Evolutionary conservation across 192 early-diverging fungal genomes (phyloP).

Genomic region (Chytriomyces hyalinus): DNA sequence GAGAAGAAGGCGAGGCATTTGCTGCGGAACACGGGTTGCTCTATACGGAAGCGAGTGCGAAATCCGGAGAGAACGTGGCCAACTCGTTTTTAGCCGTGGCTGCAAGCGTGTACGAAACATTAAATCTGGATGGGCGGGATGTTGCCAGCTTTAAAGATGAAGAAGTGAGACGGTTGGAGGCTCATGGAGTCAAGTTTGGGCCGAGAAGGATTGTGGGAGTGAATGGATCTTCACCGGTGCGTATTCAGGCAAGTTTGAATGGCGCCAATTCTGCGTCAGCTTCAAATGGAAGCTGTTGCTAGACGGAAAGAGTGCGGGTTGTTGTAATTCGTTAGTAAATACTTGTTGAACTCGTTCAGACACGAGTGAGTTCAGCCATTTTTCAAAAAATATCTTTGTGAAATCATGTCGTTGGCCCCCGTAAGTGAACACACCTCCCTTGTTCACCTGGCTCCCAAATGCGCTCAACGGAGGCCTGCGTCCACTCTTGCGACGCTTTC

Average conservation of each 20-base stretch:
- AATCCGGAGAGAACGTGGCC: conserved; percentile 86
- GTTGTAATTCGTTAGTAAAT: background rate
- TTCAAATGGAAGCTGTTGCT: conserved; percentile 1
- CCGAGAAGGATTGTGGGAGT: conserved; percentile 20
- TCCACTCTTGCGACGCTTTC: background rate
- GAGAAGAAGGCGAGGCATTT: conserved; percentile 88
- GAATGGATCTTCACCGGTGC: background rate
- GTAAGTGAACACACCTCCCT: background rate
- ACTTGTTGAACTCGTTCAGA: background rate
- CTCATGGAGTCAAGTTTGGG: conserved; percentile 40
- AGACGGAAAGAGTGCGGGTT: background rate
- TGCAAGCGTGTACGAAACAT: conserved; percentile 24
- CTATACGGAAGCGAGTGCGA: conserved; percentile 91
- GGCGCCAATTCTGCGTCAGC: background rate
- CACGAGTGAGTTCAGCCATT: background rate
- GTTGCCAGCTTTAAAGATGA: conserved; percentile 30
- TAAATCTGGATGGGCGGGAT: conserved; percentile 27
- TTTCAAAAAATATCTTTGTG: background rate
- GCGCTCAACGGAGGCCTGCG: background rate
- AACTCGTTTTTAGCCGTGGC: conserved; percentile 42
- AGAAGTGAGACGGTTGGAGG: conserved; percentile 34
- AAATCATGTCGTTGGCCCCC: conserved; percentile 16
- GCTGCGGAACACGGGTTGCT: conserved; percentile 84
- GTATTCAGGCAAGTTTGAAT: background rate
- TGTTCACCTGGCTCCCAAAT: background rate